phyloP scores from a whole-genome alignment of 768 basidiomycete species.

The Trametes cinnabarina region DNA sequence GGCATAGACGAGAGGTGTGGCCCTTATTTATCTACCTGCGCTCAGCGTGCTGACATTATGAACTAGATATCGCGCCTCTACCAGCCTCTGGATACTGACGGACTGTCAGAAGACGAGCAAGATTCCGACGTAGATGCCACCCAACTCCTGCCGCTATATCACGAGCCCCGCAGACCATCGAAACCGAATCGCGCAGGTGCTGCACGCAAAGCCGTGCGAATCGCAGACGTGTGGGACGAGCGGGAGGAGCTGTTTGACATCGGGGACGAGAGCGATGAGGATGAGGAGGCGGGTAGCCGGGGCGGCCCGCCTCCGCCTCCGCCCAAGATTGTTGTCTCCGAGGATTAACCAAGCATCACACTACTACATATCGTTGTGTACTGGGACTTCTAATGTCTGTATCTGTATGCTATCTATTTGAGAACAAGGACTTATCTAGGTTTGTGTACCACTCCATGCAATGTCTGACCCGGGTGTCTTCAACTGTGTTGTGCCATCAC shows the following conservation, averaged over 20 bases:
- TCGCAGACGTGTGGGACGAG: slow-evolving; percentile 74
- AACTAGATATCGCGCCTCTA: slow-evolving; percentile 74
- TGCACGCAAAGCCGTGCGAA: slow-evolving; percentile 31
- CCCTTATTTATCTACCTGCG: not conserved
- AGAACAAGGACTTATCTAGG: not conserved
- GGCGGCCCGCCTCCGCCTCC: slow-evolving; percentile 17
- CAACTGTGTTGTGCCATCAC: too few relatives aligned
- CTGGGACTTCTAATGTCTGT: slow-evolving; percentile 5
- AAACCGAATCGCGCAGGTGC: slow-evolving; percentile 10
- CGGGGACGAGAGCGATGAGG: slow-evolving; percentile 61
- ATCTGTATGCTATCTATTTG: not conserved
- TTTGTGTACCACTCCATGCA: not conserved
- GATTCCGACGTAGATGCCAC: slow-evolving; percentile 55
- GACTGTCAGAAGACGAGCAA: slow-evolving; percentile 42
- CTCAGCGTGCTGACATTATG: not conserved
- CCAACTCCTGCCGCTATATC: slow-evolving; percentile 60
- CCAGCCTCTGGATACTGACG: slow-evolving; percentile 59
- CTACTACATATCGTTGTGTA: not conserved
- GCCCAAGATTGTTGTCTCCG: slow-evolving; percentile 25
- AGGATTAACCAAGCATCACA: not conserved
- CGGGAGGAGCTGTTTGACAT: slow-evolving; percentile 73
- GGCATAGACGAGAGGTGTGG: slow-evolving; percentile 71
- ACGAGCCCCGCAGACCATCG: slow-evolving; percentile 16
- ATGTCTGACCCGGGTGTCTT: too few relatives aligned
- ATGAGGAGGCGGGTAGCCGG: slow-evolving; percentile 27